Evolutionary conservation across 257 asterid species (phyloP).

Genomic region (Solanum sitiens): DNA sequence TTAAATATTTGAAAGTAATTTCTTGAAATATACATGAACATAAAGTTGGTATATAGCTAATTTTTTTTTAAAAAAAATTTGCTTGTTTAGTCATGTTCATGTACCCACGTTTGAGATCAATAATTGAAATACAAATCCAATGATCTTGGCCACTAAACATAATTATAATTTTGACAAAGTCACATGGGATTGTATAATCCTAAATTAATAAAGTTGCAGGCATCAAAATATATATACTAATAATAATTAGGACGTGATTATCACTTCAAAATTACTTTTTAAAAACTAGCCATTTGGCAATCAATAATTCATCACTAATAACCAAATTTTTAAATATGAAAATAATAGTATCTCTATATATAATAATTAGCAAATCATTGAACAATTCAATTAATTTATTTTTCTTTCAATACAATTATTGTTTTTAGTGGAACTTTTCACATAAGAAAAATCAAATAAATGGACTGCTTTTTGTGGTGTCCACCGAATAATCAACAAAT

Average conservation of each 20-base stretch:
- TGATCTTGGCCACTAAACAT: background rate
- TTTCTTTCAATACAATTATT: background rate
- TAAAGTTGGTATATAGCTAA: background rate
- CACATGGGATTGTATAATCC: background rate
- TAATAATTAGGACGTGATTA: background rate
- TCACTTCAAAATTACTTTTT: background rate
- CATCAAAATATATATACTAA: background rate
- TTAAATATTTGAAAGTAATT: background rate
- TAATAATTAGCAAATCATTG: background rate
- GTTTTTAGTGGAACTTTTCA: background rate
- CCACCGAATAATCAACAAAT: background rate
- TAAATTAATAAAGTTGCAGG: background rate
- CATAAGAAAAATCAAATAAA: background rate
- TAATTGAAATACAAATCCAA: background rate
- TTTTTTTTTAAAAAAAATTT: background rate
- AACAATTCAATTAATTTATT: background rate
- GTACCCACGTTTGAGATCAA: background rate
- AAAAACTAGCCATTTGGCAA: background rate
- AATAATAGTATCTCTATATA: background rate
- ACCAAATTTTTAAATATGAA: background rate
- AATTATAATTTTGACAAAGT: background rate
- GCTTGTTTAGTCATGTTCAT: background rate
- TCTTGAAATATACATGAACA: background rate
- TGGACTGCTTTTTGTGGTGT: background rate
- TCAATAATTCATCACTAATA: background rate